Base-by-base conservation (phyloP, 768 basidiomycete species). In the Naganishia friedmannii region DNA sequence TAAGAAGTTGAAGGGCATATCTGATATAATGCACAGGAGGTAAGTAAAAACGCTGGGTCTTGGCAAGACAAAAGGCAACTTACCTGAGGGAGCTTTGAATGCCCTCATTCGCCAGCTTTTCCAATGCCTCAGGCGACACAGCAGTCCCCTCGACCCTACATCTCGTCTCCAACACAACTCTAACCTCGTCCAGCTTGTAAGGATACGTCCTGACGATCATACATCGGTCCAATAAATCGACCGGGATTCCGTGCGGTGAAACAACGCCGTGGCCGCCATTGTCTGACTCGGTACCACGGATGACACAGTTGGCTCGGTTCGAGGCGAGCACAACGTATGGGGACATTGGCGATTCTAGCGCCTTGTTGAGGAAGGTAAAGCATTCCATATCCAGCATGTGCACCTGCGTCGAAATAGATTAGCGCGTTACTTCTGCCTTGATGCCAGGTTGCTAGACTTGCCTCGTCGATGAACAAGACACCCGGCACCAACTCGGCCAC, bases 371-470 rank as follows among this genome's bases (percentile, higher is more conserved):
- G 86, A 94, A 99, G 8, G 94, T 96, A 85, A 98, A 98, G 79
- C 95, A 97, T 80, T 98, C 95, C 72, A 99, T 97, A 81, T 99
- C 95, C 74, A 99, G 88, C 95, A 98, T 98, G 83, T 99, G 96
- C 28, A 98, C 95, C 93, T 96, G 76, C 7, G 39, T 2, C 28
- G 28, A 31, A n/a, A 46, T 34, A 45, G 6, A 21, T 28, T 28
- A 65, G 28, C 28, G 19, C 19, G 10, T 4, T n/a, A n/a, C 9
- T 42, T 63, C 56, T 58, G 6, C 23, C 31, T 42, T 29, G 46
- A 55, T 5, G 13, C 57, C 13, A 68, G 48, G 31, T 56, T 28
- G 46, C 63, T 39, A 60, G 32, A 77, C 86, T 70, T 75, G 96
- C 95, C 87, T 99, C 96, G 79, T 98, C 96, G 72, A 99, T 94